Evolutionary conservation across 2,329 filamentous ascomycete species (phyloP), one percentile per base, ranked within the genome.

Genomic region (Colletotrichum horii): DNA sequence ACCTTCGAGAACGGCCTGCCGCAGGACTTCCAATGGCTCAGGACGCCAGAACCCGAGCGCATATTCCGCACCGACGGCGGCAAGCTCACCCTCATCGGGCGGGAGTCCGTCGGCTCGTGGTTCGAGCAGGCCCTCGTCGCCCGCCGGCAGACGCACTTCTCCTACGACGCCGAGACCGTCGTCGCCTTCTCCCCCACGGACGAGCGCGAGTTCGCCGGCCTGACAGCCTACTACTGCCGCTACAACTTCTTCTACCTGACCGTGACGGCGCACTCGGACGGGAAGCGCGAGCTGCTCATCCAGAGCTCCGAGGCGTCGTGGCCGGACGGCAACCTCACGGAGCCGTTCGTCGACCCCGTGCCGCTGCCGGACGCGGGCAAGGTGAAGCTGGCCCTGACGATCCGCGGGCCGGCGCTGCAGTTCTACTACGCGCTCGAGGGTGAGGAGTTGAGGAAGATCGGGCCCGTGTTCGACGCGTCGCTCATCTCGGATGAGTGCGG

Each of bases 171-270:
- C 66, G 90, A 92, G 81, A 92, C 91, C 0, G 82, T 87, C 0
- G 78, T 92, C 4, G 85, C 88, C 73, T 92, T 91, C 78, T 82
- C 83, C 1, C 91, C 91, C 0, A 81, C 82, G 1, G 91, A 93
- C 78, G 91, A 92, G 83, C 86, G 91, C 14, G 88, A 92, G 77
- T 93, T 91, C 75, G 91, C 91, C 0, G 91, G 91, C 0, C 83
- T 93, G 9, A 89, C 89, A 15, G 89, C 90, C 0, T 93, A 93
- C 81, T 93, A 93, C 83, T 90, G 88, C 79, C 89, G 91, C 5
- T 93, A 86, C 83, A 93, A 93, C 82, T 93, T 92, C 82, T 93
- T 92, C 84, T 93, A 93, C 78, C 85, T 93, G 8, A 87, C 89
- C 0, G 89, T 93, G 3, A 90, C 90, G 4, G 91, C 90, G 0